These are phyloP conservation scores for Hypoxylon sp. DNA, from an alignment of 2,329 filamentous ascomycete genomes.

Conservation along the genomic window DNA sequence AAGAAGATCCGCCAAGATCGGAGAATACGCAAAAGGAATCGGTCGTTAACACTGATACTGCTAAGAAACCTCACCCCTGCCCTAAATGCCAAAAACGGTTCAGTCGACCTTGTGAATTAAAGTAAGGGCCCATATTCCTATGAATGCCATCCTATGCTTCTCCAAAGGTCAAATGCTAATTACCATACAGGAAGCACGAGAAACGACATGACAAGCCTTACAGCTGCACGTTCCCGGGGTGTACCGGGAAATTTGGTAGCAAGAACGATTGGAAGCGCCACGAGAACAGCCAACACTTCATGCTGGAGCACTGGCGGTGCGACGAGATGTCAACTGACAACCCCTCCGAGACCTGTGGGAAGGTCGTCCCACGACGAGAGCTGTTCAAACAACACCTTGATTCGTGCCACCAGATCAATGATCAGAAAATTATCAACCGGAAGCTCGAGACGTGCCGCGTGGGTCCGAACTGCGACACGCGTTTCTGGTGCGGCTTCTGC, in stretches of 20 bases:
- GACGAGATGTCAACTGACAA: slow-evolving; percentile 48
- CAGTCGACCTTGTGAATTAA: slow-evolving; percentile 62
- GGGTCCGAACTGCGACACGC: slow-evolving; percentile 67
- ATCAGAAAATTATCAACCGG: slow-evolving; percentile 47
- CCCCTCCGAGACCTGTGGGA: slow-evolving; percentile 57
- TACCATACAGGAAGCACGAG: slow-evolving; percentile 73
- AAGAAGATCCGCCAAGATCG: slow-evolving; percentile 25
- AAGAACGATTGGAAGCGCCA: slow-evolving; percentile 96
- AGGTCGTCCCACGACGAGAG: slow-evolving; percentile 65
- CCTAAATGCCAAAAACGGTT: slow-evolving; percentile 56
- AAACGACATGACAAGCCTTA: slow-evolving; percentile 85
- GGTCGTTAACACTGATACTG: slow-evolving; percentile 12
- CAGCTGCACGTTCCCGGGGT: slow-evolving; percentile 76
- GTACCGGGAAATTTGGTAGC: slow-evolving; percentile 80
- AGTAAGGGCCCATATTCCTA: slow-evolving; percentile 50
- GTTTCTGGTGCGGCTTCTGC: slow-evolving; percentile 93
- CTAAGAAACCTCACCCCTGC: slow-evolving; percentile 45
- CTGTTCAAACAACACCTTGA: slow-evolving; percentile 69
- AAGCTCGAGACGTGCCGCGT: slow-evolving; percentile 65
- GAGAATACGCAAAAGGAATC: slow-evolving; percentile 28
- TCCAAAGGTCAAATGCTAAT: slow-evolving; percentile 33
- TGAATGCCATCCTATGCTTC: not conserved
- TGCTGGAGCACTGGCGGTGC: slow-evolving; percentile 77
- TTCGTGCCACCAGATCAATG: slow-evolving; percentile 54
- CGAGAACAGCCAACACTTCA: slow-evolving; percentile 80